These are phyloP conservation scores for Podospora didyma DNA, from an alignment of 495 filamentous ascomycete species.

Conservation along the genomic window DNA sequence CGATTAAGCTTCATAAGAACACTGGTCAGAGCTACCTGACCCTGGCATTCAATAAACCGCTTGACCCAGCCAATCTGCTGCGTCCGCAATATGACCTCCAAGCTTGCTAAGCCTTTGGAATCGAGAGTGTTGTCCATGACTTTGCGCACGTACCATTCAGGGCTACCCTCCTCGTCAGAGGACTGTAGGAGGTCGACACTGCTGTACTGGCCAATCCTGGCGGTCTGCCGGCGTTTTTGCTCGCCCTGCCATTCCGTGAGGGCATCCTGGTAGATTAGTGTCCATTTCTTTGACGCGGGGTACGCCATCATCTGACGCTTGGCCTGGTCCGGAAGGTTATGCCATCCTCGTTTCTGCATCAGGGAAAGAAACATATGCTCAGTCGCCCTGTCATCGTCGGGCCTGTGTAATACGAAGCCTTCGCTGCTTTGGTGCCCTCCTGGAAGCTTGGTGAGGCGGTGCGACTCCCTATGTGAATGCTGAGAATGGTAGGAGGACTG, in stretches of 20 bases:
- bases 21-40: conserved; percentile 93
- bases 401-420: conserved; percentile 60
- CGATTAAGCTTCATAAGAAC: conserved; percentile 90
- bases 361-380: conserved; percentile 87
- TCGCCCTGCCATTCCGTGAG: conserved; percentile 91
- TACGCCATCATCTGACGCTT: conserved; percentile 93
- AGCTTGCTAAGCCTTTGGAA: conserved; percentile 81
- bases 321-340: conserved; percentile 93
- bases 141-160: conserved; percentile 97
- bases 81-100: conserved; percentile 90
- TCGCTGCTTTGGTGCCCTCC: conserved; percentile 50
- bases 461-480: conserved; percentile 44
- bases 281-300: conserved; percentile 93
- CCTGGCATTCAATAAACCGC: conserved; percentile 94
- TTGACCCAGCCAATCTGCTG: conserved; percentile 98
- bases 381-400: conserved; percentile 80
- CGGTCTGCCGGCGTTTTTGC: conserved; percentile 76
- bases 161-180: conserved; percentile 90
- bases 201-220: conserved; percentile 59
- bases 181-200: conserved; percentile 58
- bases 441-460: conserved; percentile 47
- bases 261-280: conserved; percentile 90
- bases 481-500: conserved; percentile 45
- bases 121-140: conserved; percentile 95
- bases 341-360: conserved; percentile 97